Conservation (phyloP, 495 filamentous ascomycete species). For the Copromyces sp. region DNA sequence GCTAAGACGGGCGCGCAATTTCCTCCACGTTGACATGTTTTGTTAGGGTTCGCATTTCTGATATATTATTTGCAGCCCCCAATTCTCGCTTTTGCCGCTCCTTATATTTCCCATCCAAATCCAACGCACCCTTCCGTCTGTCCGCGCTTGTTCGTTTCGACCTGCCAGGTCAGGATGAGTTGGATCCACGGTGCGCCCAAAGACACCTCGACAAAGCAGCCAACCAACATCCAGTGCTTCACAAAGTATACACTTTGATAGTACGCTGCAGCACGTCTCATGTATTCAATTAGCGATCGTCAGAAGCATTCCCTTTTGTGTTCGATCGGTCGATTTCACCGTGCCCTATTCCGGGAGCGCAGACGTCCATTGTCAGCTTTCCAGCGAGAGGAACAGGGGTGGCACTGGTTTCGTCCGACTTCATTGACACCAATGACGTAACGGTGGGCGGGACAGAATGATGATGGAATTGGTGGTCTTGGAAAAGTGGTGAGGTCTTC, state of each 20-base stretch:
- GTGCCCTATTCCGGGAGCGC: neutral
- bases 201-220: neutral
- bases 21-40: neutral
- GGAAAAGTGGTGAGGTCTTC: slow-evolving; percentile 5
- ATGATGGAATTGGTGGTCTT: slow-evolving; percentile 17
- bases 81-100: neutral
- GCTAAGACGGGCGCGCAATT: slow-evolving; percentile 8
- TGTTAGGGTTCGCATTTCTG: neutral
- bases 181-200: neutral
- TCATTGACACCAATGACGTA: slow-evolving; percentile 25
- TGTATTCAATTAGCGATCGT: neutral
- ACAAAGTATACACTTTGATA: neutral
- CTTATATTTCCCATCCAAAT: neutral
- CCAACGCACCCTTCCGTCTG: neutral
- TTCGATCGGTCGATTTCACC: neutral
- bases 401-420: slow-evolving; percentile 13
- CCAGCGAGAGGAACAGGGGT: slow-evolving; percentile 3
- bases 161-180: neutral
- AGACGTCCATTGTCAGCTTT: neutral
- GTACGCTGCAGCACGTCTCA: neutral
- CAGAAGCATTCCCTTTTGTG: neutral
- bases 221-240: neutral
- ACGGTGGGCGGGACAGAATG: slow-evolving; percentile 8
- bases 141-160: neutral
- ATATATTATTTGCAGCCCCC: neutral